Percentiles rank a stretch among this genome's conserved stretches.
phyloP scores from a whole-genome alignment of 306 rosid genomes.

The Casuarina glauca region DNA sequence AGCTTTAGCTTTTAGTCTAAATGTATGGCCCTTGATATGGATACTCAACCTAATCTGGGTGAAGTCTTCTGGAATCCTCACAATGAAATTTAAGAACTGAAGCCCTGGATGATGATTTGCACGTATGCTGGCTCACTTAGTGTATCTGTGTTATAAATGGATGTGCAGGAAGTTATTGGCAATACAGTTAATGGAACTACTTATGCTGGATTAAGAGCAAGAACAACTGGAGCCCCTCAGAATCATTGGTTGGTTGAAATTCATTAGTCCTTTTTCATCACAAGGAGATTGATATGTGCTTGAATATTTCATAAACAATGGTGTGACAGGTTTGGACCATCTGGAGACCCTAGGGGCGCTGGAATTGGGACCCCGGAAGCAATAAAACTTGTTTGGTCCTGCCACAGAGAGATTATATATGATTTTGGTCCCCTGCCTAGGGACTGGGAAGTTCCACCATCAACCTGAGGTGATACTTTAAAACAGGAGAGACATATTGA shows the following conservation, averaged over 20 bases:
- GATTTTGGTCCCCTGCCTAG: conserved; percentile 72
- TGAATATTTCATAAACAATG: conserved; percentile 24
- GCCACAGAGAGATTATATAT: conserved; percentile 91
- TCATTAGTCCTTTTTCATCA: neutral
- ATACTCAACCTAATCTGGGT: neutral
- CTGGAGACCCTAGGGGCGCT: conserved; percentile 97
- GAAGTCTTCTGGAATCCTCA: neutral
- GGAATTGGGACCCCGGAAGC: conserved; percentile 99
- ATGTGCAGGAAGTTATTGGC: conserved; percentile 81
- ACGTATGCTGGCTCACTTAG: neutral
- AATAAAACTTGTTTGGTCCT: conserved; percentile 96
- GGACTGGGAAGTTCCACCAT: conserved; percentile 73
- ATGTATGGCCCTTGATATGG: neutral
- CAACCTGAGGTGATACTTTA: conserved; percentile 42
- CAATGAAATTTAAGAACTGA: neutral
- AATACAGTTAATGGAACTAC: conserved; percentile 90
- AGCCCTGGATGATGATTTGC: neutral
- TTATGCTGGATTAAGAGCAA: conserved; percentile 89
- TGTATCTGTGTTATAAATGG: conserved; percentile 9
- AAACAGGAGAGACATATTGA: neutral
- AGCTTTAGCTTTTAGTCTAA: neutral
- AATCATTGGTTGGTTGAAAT: conserved; percentile 70
- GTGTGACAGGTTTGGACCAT: conserved; percentile 87
- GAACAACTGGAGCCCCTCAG: conserved; percentile 97
- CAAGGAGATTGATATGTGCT: neutral